These are phyloP conservation scores for Canavalia gladiata DNA, from an alignment of 306 rosid genomes.

Conservation along the genomic window DNA sequence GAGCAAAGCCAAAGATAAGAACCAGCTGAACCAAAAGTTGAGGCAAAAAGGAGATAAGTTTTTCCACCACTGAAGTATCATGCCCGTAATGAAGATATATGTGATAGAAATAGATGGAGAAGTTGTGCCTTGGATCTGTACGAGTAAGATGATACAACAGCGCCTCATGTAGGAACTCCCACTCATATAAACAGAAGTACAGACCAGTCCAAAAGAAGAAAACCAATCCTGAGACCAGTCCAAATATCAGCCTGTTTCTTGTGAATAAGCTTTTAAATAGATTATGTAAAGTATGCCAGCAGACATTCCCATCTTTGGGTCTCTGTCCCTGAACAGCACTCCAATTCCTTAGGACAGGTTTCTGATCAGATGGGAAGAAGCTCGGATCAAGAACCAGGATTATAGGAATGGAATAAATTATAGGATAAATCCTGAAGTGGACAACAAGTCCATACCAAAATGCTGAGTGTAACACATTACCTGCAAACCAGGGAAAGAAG, in stretches of 20 bases:
- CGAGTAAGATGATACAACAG: constrained; percentile 91
- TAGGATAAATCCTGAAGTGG: constrained; percentile 93
- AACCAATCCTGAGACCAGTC: constrained; percentile 71
- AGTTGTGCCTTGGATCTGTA: constrained; percentile 94
- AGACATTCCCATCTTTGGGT: constrained; percentile 49
- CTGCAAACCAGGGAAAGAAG: constrained; percentile 61
- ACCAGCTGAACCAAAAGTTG: constrained; percentile 84
- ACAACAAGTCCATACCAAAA: constrained; percentile 95
- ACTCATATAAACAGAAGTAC: constrained; percentile 77
- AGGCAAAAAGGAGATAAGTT: constrained; percentile 91
- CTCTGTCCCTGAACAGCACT: constrained; percentile 51
- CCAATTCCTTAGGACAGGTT: constrained; percentile 77
- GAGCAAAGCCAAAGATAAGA: constrained; percentile 72
- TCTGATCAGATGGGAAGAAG: constrained; percentile 67
- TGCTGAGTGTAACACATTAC: constrained; percentile 86
- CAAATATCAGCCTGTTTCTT: constrained; percentile 74
- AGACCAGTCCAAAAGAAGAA: constrained; percentile 75
- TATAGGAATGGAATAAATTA: constrained; percentile 81
- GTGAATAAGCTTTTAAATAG: constrained; percentile 65
- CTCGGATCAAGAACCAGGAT: constrained; percentile 82
- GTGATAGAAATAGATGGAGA: constrained; percentile 87
- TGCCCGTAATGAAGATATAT: constrained; percentile 83
- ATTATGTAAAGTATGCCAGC: constrained; percentile 47
- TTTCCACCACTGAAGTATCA: constrained; percentile 68
- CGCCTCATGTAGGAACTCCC: constrained; percentile 88